These are phyloP conservation scores for Vigna nakashimae DNA, from an alignment of 306 rosid species.

Conservation along the genomic window DNA sequence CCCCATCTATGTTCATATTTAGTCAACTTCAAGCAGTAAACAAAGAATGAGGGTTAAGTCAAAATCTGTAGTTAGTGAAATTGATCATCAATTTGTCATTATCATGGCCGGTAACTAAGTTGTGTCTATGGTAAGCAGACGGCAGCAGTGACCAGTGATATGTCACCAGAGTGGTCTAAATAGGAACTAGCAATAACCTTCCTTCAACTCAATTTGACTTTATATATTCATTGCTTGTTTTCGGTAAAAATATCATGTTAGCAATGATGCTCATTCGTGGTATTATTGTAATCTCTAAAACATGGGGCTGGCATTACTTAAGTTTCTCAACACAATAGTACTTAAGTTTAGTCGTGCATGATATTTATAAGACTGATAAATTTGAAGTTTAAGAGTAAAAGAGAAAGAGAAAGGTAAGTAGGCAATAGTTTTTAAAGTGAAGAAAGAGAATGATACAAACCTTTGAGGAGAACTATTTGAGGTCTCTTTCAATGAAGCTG, in stretches of 20 bases:
- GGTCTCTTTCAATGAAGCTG: constrained; percentile 48
- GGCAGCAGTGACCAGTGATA: constrained; percentile 52
- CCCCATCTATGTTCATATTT: constrained; percentile 3
- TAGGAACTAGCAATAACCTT: constrained; percentile 50
- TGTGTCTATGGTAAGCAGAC: constrained; percentile 52
- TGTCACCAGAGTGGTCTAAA: constrained; percentile 54
- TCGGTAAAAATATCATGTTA: constrained; percentile 42
- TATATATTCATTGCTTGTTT: constrained; percentile 33
- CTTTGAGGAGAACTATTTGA: constrained; percentile 40
- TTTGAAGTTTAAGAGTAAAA: not conserved
- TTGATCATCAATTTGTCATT: constrained; percentile 47
- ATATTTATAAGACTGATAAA: not conserved
- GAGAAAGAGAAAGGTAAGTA: constrained; percentile 2
- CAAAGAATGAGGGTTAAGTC: constrained; percentile 19
- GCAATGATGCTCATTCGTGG: constrained; percentile 40
- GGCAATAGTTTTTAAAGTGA: constrained; percentile 4
- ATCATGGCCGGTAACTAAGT: constrained; percentile 58
- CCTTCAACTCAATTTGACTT: constrained; percentile 41
- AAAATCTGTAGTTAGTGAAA: constrained; percentile 44
- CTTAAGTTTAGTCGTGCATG: not conserved
- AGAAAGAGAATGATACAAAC: constrained; percentile 37
- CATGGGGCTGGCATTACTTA: constrained; percentile 39
- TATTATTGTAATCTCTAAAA: constrained; percentile 27
- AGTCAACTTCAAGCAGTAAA: constrained; percentile 45
- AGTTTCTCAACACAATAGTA: not conserved